A percentile compares a stretch with the other conserved stretches of the same genome.
Conservation (phyloP, 345 rosid genomes). For the Lepidium sativum region DNA sequence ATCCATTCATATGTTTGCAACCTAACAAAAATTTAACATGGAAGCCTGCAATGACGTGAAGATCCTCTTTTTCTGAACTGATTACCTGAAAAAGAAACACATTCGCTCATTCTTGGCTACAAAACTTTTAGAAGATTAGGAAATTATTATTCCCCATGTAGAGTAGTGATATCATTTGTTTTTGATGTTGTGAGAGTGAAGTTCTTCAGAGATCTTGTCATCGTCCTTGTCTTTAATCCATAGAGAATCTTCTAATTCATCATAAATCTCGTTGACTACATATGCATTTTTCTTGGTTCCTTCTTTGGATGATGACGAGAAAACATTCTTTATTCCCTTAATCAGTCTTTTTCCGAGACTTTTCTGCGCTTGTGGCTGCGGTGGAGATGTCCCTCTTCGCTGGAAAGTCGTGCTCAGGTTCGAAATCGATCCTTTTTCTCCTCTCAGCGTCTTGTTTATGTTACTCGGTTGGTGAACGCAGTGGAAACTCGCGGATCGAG, state of each 20-base stretch:
- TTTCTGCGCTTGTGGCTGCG: conserved; percentile 15
- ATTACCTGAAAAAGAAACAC: not conserved
- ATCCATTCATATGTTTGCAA: conserved; percentile 9
- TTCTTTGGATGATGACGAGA: conserved; percentile 38
- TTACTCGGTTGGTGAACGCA: conserved; percentile 18
- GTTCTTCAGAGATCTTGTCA: conserved; percentile 19
- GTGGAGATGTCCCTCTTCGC: conserved; percentile 1
- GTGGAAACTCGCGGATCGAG: conserved; percentile 65
- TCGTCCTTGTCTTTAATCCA: conserved; percentile 22
- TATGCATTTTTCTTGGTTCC: conserved; percentile 12
- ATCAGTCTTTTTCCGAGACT: conserved; percentile 44
- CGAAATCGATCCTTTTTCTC: conserved; percentile 40
- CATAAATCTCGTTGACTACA: conserved; percentile 14
- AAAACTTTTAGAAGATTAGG: not conserved
- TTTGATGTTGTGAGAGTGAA: conserved; percentile 17
- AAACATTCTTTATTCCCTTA: conserved; percentile 43
- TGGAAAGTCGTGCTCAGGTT: conserved; percentile 38
- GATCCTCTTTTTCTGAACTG: not conserved
- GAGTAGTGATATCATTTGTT: conserved; percentile 17
- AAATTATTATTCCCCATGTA: not conserved
- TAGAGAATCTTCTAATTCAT: conserved; percentile 25
- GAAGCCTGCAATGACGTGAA: conserved; percentile 2
- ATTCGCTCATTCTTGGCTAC: conserved; percentile 1
- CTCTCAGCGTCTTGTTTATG: conserved; percentile 33
- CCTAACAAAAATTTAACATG: not conserved